Evolutionary conservation across 805 yeast genomes (phyloP).

Genomic region (Metschnikowia peoriensis): DNA sequence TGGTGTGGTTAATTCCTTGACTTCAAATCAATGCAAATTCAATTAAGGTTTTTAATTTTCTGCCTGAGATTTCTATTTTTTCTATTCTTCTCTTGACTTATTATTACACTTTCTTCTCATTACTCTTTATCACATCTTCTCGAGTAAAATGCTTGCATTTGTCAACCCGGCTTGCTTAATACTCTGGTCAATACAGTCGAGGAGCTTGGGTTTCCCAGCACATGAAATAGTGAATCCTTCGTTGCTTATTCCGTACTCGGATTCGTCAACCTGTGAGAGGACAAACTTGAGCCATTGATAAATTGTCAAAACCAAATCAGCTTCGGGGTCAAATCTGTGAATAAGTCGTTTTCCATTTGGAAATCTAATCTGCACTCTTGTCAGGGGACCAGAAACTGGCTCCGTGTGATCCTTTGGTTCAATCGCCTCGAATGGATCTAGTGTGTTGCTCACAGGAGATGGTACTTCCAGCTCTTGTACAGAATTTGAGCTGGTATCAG

Average conservation of each 20-base stretch:
- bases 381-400: slow-evolving; percentile 57
- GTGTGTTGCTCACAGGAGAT: slow-evolving; percentile 11
- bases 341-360: slow-evolving; percentile 85
- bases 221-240: slow-evolving; percentile 35
- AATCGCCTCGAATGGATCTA: slow-evolving; percentile 50
- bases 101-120: no score
- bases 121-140: slow-evolving; percentile 24
- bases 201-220: slow-evolving; percentile 44
- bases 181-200: slow-evolving; percentile 54
- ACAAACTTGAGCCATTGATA: slow-evolving; percentile 67
- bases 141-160: slow-evolving; percentile 78
- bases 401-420: slow-evolving; percentile 55
- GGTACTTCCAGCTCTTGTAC: slow-evolving; percentile 22
- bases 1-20: no score
- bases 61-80: no score
- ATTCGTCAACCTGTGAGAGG: slow-evolving; percentile 41
- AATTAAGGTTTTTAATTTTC: no score
- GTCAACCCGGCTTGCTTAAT: slow-evolving; percentile 74
- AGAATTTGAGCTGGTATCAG: slow-evolving; percentile 24
- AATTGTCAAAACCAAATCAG: slow-evolving; percentile 56
- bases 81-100: no score
- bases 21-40: no score
- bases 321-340: slow-evolving; percentile 55
- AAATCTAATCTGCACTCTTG: slow-evolving; percentile 84
- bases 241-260: slow-evolving; percentile 47